phyloP scores from a whole-genome alignment of 2,329 filamentous ascomycete genomes.

The Endothia cerciana region DNA sequence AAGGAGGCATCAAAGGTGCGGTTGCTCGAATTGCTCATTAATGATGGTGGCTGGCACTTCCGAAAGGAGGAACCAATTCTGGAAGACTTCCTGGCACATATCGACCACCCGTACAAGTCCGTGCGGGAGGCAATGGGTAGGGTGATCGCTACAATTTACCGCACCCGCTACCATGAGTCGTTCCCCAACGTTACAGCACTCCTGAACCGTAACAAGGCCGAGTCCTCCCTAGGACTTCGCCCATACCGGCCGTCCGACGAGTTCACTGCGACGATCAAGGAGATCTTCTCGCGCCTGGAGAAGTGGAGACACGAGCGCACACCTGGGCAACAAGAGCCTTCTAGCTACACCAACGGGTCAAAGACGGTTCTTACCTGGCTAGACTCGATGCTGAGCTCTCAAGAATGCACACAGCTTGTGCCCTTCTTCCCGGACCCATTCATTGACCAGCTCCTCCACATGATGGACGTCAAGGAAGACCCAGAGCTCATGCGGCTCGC shows the following conservation, averaged over 20 bases:
- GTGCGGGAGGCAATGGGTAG: constrained; percentile 94
- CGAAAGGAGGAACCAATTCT: constrained; percentile 86
- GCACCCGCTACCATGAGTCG: constrained; percentile 91
- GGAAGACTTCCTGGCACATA: constrained; percentile 84
- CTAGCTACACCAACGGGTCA: constrained; percentile 90
- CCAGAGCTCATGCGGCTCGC: constrained; percentile 92
- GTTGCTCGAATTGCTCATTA: constrained; percentile 83
- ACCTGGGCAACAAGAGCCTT: constrained; percentile 89
- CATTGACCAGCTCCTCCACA: constrained; percentile 91
- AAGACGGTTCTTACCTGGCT: constrained; percentile 97
- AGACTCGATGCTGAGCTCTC: constrained; percentile 85
- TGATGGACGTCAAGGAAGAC: constrained; percentile 99
- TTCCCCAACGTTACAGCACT: constrained; percentile 79
- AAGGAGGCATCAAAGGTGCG: constrained; percentile 98
- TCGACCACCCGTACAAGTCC: constrained; percentile 97
- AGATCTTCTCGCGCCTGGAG: constrained; percentile 80
- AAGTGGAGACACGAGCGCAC: constrained; percentile 83
- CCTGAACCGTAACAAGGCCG: constrained; percentile 75
- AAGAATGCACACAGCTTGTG: constrained; percentile 89
- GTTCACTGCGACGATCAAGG: constrained; percentile 71
- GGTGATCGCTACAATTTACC: constrained; percentile 84
- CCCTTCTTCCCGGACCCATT: constrained; percentile 89
- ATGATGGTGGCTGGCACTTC: constrained; percentile 95
- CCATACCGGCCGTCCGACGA: constrained; percentile 81
- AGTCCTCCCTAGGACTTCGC: constrained; percentile 80